A percentile compares a stretch with the other conserved stretches of the same genome.
Conservation (phyloP, 129 eudicot species). For the Escallonia herrerae region DNA sequence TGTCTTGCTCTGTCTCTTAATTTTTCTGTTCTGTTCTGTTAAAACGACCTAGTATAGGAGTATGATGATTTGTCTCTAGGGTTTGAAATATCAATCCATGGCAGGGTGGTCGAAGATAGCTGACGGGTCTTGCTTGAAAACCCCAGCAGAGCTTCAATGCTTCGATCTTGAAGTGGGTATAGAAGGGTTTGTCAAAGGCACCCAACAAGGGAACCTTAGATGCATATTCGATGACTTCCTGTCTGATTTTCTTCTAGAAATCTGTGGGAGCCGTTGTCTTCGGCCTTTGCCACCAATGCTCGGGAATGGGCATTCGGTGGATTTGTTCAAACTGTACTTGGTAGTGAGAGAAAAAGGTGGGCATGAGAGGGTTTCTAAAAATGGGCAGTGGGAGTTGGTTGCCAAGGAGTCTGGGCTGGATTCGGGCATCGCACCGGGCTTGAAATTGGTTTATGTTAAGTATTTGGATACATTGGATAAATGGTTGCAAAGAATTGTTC, state of each 20-base stretch:
- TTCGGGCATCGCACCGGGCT: constrained; percentile 15
- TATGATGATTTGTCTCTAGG: constrained; percentile 34
- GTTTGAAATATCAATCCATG: constrained; percentile 50
- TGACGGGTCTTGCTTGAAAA: constrained; percentile 35
- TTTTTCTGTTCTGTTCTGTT: not conserved
- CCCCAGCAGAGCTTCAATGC: constrained; percentile 19
- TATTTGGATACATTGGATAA: constrained; percentile 40
- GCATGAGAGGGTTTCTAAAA: constrained; percentile 33
- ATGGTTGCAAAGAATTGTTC: constrained; percentile 31
- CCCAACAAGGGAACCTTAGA: constrained; percentile 12
- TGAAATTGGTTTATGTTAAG: constrained; percentile 58
- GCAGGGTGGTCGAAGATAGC: constrained; percentile 58
- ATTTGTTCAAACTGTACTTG: constrained; percentile 54
- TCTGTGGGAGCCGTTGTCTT: constrained; percentile 22
- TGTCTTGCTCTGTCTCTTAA: no score
- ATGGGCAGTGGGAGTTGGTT: constrained; percentile 41
- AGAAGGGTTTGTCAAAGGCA: not conserved
- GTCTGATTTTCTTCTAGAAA: constrained; percentile 21
- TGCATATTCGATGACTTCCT: constrained; percentile 31
- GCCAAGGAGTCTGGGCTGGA: constrained; percentile 44
- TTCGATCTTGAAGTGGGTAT: constrained; percentile 16
- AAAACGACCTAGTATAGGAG: not conserved
- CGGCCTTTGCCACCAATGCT: constrained; percentile 61
- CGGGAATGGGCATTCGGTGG: constrained; percentile 49
- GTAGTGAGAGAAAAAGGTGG: constrained; percentile 57